Percentiles rank a stretch among this genome's conserved stretches.
phyloP scores from a whole-genome alignment of 495 filamentous ascomycete genomes.

The Beverwykella pulmonaria region DNA sequence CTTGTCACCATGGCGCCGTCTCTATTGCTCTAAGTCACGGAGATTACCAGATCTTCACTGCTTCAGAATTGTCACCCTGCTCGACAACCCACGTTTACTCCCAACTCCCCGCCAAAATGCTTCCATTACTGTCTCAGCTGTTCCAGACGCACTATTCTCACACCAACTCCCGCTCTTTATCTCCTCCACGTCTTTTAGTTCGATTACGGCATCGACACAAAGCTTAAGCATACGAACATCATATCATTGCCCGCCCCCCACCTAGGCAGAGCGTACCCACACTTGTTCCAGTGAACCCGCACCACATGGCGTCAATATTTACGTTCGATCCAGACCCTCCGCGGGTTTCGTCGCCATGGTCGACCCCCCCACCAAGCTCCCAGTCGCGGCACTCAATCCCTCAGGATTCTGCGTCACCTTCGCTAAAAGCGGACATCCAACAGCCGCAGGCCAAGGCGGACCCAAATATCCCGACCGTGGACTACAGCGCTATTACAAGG shows the following conservation, averaged over 20 bases:
- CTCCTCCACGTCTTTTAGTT: slow-evolving; percentile 7
- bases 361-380: slow-evolving; percentile 51
- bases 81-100: slow-evolving; percentile 8
- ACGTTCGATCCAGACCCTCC: slow-evolving; percentile 89
- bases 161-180: slow-evolving; percentile 55
- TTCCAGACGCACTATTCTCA: slow-evolving; percentile 55
- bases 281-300: background rate
- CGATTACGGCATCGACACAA: slow-evolving; percentile 33
- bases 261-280: background rate
- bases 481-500: slow-evolving; percentile 70
- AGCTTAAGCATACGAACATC: background rate
- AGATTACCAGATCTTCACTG: background rate
- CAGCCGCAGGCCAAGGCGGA: background rate
- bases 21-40: background rate
- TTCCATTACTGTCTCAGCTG: slow-evolving; percentile 58
- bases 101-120: slow-evolving; percentile 51
- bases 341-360: slow-evolving; percentile 88
- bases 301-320: slow-evolving; percentile 87
- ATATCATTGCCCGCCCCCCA: background rate
- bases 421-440: background rate
- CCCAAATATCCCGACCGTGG: background rate
- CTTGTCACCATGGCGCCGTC: background rate
- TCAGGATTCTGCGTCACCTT: slow-evolving; percentile 14
- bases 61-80: background rate
- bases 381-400: slow-evolving; percentile 8